A percentile compares a stretch with the other conserved stretches of the same genome.
These are phyloP conservation scores for Mollisiaceae sp. DNA, from an alignment of 2,329 filamentous ascomycete species.

Conservation along the genomic window DNA sequence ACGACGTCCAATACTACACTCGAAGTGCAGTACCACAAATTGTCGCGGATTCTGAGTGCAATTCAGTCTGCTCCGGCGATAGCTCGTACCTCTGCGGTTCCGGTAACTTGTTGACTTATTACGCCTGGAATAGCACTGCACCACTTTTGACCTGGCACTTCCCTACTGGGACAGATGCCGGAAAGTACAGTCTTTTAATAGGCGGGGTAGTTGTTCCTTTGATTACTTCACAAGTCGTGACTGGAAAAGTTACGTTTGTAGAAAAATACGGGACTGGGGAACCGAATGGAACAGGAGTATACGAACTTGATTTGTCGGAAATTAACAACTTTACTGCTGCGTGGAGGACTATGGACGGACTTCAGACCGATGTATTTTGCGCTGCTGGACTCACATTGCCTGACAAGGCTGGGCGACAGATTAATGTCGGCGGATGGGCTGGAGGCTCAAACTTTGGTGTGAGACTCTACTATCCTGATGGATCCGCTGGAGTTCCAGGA, in stretches of 20 bases:
- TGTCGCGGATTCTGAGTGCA: slow-evolving; percentile 28
- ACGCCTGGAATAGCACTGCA: slow-evolving; percentile 22
- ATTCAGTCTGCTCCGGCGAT: slow-evolving; percentile 29
- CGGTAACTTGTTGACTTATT: slow-evolving; percentile 31
- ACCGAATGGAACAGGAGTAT: slow-evolving; percentile 65
- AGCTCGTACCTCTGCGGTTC: slow-evolving; percentile 29
- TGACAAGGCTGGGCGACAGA: slow-evolving; percentile 64
- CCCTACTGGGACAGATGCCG: slow-evolving; percentile 56
- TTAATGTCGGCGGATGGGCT: slow-evolving; percentile 70
- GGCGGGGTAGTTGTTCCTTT: slow-evolving; percentile 55
- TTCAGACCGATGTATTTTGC: slow-evolving; percentile 71
- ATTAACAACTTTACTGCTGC: slow-evolving; percentile 57
- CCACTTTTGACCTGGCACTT: slow-evolving; percentile 50
- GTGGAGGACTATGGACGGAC: slow-evolving; percentile 53
- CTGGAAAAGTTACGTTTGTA: slow-evolving; percentile 63
- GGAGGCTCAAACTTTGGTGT: slow-evolving; percentile 64
- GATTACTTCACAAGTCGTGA: slow-evolving; percentile 61
- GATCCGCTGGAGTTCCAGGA: slow-evolving; percentile 58
- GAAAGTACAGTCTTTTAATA: slow-evolving; percentile 56
- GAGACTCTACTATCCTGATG: slow-evolving; percentile 64
- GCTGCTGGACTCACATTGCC: slow-evolving; percentile 66
- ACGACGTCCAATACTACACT: slow-evolving; percentile 44
- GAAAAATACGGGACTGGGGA: slow-evolving; percentile 63
- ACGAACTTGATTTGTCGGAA: slow-evolving; percentile 63
- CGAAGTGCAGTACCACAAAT: slow-evolving; percentile 25